Evolutionary conservation across 345 rosid species (phyloP), one percentile per base, ranked within the genome.

Genomic region (Eutrema yunnanense): DNA sequence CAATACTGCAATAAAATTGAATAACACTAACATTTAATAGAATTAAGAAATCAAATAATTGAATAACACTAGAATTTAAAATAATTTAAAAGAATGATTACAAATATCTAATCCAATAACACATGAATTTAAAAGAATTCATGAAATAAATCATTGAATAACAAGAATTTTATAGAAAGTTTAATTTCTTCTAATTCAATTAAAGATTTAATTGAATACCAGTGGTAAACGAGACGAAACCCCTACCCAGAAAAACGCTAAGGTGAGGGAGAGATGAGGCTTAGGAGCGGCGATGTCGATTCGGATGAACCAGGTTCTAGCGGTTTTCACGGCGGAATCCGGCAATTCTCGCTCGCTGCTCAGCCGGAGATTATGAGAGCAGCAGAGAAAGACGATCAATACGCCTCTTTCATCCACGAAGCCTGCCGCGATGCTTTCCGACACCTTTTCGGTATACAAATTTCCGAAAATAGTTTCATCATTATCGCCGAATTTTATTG

Each of bases 281-380:
- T 50, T 4, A 77, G 69, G 41, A 69, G 67, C 26, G 69, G 67
- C 26, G 69, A 62, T 48, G 77, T 62, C 0, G 73, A 70, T 19
- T 58, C 75, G 6, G 74, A 67, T 34, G 83, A 76, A 32, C 55
- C 83, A 3, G 78, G 75, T 6, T 68, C 82, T 2, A 76, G 81
- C 54, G 82, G 72, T 32, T 73, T 51, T 44, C 44, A 67, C 43
- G 68, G 55, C 57, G 83, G 76, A 71, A 77, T 78, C 57, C 86
- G 84, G 56, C 83, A 84, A 48, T 89, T 90, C 44, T 87, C 87
- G 0, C 62, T 70, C 32, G 98, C 96, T 5, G 95, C 97, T 40
- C 97, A 90, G 84, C 94, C 98, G 58, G 98, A 93, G 78, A 74
- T 86, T 47, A 89, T 93, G 98, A 90, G 99, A 83, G 96, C 96